Base-by-base conservation (phyloP, 176 grass and related monocot species). In the Tuctoria greenei region DNA sequence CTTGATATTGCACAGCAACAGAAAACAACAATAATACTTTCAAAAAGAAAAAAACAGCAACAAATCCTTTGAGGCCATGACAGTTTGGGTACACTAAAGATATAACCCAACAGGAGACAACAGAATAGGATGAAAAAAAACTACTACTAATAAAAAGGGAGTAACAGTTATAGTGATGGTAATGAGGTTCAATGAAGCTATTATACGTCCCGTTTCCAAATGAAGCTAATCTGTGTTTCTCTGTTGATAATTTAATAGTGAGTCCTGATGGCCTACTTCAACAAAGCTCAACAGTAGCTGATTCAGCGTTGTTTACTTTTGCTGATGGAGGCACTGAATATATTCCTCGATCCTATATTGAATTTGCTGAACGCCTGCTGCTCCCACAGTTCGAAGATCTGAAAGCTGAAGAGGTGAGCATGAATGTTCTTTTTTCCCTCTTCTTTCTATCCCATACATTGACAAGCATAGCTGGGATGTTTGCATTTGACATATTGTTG, bases 261-360 rank as follows among this genome's bases (percentile, higher is more conserved):
- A 99, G 95, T 67, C 95, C 95, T 38, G 89, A 98, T 77, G 91
- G 91, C 37, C 91, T 98, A 39, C 91, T 98, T 65, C 89, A 92
- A 65, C 95, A 99, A 92, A 99, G 95, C 67, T 99, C 95, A 16
- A 99, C 91, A 58, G 87, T 99, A 66, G 95, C 91, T 75, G 89
- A 98, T 88, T 92, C 91, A 25, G 72, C 65, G 6, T 72, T 82
- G 12, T 95, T 95, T 73, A 86, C 79, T 10, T 98, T 98, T 86
- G 79, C 86, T 67, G 95, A 98, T 84, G 95, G 91, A 28, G 72
- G 79, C 54, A 98, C 69, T 39, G 82, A 92, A 66, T 62, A 76
- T 58, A 90, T 90, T 81, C 91, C 95, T 44, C 85, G 80, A 78
- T 92, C 86, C 36, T 98, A 98, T 60, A 98, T 98, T 56, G 91